These are phyloP conservation scores for Ophiostoma ips DNA, from an alignment of 2,329 filamentous ascomycete genomes.

Conservation along the genomic window DNA sequence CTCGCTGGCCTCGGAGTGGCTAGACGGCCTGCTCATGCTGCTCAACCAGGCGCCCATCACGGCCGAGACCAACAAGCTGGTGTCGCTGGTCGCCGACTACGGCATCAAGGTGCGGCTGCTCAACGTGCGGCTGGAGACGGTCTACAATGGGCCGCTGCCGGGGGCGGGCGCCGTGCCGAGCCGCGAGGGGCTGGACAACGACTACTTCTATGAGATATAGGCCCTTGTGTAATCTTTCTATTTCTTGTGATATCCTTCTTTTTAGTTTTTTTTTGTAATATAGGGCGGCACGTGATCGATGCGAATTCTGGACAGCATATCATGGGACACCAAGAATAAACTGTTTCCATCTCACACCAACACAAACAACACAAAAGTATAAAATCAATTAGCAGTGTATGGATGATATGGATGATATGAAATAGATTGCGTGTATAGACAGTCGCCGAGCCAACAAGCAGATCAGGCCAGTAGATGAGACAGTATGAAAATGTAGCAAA, in stretches of 20 bases:
- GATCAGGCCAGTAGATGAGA: no score
- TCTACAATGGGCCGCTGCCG: constrained; percentile 50
- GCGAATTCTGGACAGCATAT: no score
- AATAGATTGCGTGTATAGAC: no score
- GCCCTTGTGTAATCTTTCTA: background rate
- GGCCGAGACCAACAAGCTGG: constrained; percentile 83
- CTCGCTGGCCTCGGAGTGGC: constrained; percentile 83
- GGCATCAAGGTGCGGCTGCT: constrained; percentile 83
- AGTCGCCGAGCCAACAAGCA: no score
- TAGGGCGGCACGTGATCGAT: no score
- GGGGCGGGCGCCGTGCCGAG: constrained; percentile 66
- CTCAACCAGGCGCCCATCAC: constrained; percentile 93
- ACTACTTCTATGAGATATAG: constrained; percentile 79
- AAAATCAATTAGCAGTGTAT: no score
- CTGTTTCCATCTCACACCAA: background rate
- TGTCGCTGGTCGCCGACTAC: constrained; percentile 75
- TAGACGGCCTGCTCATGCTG: constrained; percentile 89
- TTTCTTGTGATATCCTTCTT: background rate
- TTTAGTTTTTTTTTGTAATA: background rate
- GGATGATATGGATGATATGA: background rate
- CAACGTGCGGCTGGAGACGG: constrained; percentile 76
- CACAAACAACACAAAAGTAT: background rate
- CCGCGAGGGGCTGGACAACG: constrained; percentile 73
- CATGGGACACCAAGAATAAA: no score
- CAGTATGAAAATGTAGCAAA: no score